Conservation (phyloP, 176 grass and related monocot genomes). For the Olyra latifolia region DNA sequence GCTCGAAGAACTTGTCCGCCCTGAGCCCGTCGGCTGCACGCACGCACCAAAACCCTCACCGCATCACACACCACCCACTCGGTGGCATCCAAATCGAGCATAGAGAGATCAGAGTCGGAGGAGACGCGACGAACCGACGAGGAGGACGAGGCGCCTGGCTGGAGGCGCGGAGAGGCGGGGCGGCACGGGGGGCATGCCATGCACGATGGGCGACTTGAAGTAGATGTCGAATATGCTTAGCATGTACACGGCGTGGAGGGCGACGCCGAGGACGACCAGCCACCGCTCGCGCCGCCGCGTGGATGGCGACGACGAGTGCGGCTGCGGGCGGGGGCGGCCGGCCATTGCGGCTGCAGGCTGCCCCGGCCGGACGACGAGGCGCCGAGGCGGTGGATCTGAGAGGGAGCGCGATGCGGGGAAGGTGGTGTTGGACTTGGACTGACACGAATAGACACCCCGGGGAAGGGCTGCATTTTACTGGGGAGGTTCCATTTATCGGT, state of each 20-base stretch:
- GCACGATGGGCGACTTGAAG: conserved; percentile 96
- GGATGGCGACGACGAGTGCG: conserved; percentile 36
- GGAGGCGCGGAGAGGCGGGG: conserved; percentile 62
- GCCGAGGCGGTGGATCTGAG: conserved; percentile 41
- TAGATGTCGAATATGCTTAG: conserved; percentile 99
- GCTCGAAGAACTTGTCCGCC: conserved; percentile 95
- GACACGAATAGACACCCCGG: no score
- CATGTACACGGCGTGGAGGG: conserved; percentile 95
- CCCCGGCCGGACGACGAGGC: neutral
- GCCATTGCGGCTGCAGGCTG: conserved; percentile 25
- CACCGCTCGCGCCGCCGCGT: conserved; percentile 70
- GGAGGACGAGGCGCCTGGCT: conserved; percentile 84
- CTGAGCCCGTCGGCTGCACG: conserved; percentile 79
- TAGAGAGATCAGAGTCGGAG: neutral
- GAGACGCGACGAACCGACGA: conserved; percentile 54
- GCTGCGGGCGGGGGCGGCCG: conserved; percentile 34
- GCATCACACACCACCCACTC: conserved; percentile 27
- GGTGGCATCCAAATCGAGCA: neutral
- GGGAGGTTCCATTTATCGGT: no score
- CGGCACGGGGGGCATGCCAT: conserved; percentile 81
- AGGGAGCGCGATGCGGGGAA: neutral
- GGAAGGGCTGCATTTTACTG: no score
- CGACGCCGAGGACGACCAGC: conserved; percentile 82
- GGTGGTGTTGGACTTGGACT: no score
- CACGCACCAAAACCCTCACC: conserved; percentile 28